Evolutionary conservation across 2,329 filamentous ascomycete genomes (phyloP), one percentile per base, ranked within the genome.

Genomic region (Orbilia javanica): DNA sequence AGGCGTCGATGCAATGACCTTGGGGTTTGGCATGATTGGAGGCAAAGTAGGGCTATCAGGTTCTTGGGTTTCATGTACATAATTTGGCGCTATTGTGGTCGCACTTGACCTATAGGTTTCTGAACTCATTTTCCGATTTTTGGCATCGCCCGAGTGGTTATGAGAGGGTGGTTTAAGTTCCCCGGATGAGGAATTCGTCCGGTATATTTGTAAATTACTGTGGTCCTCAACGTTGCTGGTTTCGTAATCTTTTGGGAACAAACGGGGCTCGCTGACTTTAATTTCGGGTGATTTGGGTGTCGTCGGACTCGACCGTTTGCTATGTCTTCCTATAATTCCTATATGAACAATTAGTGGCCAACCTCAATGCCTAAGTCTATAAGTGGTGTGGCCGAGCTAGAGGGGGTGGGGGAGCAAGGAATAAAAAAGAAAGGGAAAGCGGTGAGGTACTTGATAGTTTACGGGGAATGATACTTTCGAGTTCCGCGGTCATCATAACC

Each of bases 391-490:
- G 57, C 31, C 18, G 36, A 11, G 25, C 11, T 10, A 39, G 25
- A 18, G 20, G 42, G 5, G 7, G 29, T 15, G 20, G 22, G 5
- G 20, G 50, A 31, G 42, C 2, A 34, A 60, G 27, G 27, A 20
- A 27, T 5, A 42, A 11, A 13, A 31, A 36, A 11, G 20, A 18
- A 48, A 48, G 46, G 48, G 48, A 42, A 50, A 50, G 46, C 20
- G 55, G 64, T 36, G 63, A 63, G 48, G n/a, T 76, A 76, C 72
- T 77, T 70, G 65, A 70, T 70, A 77, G 42, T 77, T 70, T 77
- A 65, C 66, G 73, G 73, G 73, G 73, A 44, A 77, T 60, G 34
- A 77, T 77, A 53, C 73, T 71, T 70, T 66, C 55, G 55, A 77
- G 50, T 44, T 77, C 73, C 27, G 73, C 64, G 15, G 73, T 70